Evolutionary conservation across 441 rosid genomes (phyloP).

Genomic region (Daphne laureola): DNA sequence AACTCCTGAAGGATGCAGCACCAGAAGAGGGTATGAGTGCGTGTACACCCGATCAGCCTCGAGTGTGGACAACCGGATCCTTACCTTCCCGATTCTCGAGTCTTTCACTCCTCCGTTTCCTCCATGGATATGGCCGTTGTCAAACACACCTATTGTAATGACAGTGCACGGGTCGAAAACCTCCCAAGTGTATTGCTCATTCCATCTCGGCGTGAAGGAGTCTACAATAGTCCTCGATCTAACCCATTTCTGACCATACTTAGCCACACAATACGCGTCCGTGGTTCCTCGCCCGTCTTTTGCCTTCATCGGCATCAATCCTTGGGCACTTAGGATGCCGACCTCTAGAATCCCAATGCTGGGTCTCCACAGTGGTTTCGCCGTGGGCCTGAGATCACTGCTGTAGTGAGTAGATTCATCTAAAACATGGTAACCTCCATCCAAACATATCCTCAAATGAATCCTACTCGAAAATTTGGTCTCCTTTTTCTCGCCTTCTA

Average conservation of each 20-base stretch:
- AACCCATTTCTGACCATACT: slow-evolving; percentile 34
- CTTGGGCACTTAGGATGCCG: slow-evolving; percentile 27
- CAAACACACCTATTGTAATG: slow-evolving; percentile 27
- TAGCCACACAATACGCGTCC: slow-evolving; percentile 31
- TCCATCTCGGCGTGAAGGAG: slow-evolving; percentile 28
- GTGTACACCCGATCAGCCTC: slow-evolving; percentile 21
- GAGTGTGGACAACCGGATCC: slow-evolving; percentile 25
- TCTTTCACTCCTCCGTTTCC: slow-evolving; percentile 15
- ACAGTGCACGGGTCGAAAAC: slow-evolving; percentile 32
- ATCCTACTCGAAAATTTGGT: slow-evolving; percentile 26
- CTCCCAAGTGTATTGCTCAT: slow-evolving; percentile 36
- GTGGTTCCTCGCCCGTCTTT: slow-evolving; percentile 27
- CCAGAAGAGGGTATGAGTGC: slow-evolving; percentile 25
- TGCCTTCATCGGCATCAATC: slow-evolving; percentile 32
- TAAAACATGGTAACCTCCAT: slow-evolving; percentile 38
- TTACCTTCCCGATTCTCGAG: slow-evolving; percentile 26
- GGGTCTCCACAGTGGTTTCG: slow-evolving; percentile 22
- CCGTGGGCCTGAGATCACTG: slow-evolving; percentile 29
- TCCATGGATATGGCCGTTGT: slow-evolving; percentile 20
- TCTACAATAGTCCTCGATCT: slow-evolving; percentile 29
- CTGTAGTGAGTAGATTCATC: slow-evolving; percentile 33
- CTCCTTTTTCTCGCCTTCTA: slow-evolving; percentile 2
- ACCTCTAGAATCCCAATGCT: slow-evolving; percentile 29
- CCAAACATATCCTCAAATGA: slow-evolving; percentile 29
- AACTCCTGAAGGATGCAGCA: slow-evolving; percentile 22